Base-by-base conservation (phyloP, 2,329 filamentous ascomycete genomes). In the Bipolaris gigantea region DNA sequence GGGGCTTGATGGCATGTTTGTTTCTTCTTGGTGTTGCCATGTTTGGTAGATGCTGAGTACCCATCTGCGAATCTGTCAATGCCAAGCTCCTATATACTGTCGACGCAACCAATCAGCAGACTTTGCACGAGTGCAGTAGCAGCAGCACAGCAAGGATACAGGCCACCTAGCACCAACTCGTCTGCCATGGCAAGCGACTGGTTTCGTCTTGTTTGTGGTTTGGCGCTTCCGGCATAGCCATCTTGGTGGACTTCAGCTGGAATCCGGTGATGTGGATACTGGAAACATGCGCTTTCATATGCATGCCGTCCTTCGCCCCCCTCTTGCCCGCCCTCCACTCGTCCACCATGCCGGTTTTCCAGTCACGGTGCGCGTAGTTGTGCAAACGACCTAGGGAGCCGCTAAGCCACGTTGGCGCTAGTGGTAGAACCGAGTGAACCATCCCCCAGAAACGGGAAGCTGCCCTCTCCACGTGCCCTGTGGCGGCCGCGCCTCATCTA, bases 1-100 rank as follows among this genome's bases (percentile, higher is more conserved):
- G 15, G 44, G 45, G 5, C 41, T 52, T 38, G 44, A 18, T 19
- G 46, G n/a, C 8, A 11, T 50, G 42, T 32, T 53, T 55, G 50
- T 50, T 56, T 40, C 56, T 50, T 49, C 50, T 50, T 33, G 47
- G 10, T 36, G 40, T 9, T 41, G 48, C 34, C 45, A 52, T 49
- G 52, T 56, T 50, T 55, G 65, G 48, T 42, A 65, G 48, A 42
- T 33, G 60, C 70, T 55, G 68, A 68, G 41, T 71, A 70, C 32
- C 67, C 70, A 34, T 67, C 53, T 18, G 66, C 59, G 27, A 67
- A 55, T 16, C 55, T 62, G 46, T 73, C 66, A 5, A 73, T 54
- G n/a, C 69, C 72, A 7, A 74, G 67, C 57, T 74, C 72, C 72
- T 74, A 48, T 50, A 46, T 23, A 23, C 38, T 10, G 10, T 21